Percentiles rank a stretch among this genome's conserved stretches.
Conservation (phyloP, 495 filamentous ascomycete genomes). For the Lepraria neglecta region DNA sequence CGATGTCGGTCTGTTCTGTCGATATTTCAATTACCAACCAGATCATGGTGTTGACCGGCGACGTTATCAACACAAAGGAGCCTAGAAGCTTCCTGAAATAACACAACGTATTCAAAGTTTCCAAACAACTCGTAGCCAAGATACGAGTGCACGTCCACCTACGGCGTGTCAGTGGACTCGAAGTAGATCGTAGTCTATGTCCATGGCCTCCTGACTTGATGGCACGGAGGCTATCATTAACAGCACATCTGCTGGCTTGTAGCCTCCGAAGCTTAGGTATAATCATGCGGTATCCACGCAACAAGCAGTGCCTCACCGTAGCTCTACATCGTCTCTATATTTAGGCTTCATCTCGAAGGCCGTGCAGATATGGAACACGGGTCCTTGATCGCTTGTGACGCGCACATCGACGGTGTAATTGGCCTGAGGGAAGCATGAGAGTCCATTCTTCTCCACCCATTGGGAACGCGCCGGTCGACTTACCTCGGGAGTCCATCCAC, state of each 20-base stretch:
- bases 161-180: too few relatives aligned
- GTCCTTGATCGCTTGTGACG: conserved; percentile 3
- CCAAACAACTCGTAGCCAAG: too few relatives aligned
- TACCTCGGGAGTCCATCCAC: conserved; percentile 20
- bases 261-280: background rate
- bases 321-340: background rate
- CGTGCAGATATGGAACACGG: conserved; percentile 6
- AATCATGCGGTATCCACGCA: background rate
- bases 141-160: too few relatives aligned
- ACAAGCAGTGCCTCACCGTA: background rate
- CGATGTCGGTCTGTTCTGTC: too few relatives aligned
- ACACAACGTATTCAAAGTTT: too few relatives aligned
- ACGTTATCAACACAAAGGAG: too few relatives aligned
- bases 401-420: conserved; percentile 15
- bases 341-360: conserved; percentile 11
- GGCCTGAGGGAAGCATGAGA: background rate
- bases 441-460: background rate
- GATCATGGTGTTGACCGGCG: too few relatives aligned
- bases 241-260: background rate
- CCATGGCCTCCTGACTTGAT: background rate
- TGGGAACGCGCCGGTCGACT: background rate
- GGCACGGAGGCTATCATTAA: background rate
- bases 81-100: too few relatives aligned
- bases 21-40: too few relatives aligned
- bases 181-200: too few relatives aligned